These are phyloP conservation scores for Dipteronia dyeriana DNA, from an alignment of 345 rosid species.

Conservation along the genomic window DNA sequence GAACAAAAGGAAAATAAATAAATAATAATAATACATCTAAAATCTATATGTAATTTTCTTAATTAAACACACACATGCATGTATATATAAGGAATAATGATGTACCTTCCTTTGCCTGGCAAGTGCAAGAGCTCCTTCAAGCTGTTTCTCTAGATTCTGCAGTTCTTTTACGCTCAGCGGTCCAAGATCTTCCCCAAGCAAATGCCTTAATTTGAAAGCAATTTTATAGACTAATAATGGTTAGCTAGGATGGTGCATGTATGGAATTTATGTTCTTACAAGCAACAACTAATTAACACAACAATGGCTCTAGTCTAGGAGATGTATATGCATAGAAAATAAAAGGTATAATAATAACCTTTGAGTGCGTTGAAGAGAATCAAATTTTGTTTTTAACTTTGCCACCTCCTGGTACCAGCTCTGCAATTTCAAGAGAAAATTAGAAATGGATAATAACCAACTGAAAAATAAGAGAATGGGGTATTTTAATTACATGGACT, in stretches of 20 bases:
- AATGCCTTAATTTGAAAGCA: conserved; percentile 47
- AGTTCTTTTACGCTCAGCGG: conserved; percentile 72
- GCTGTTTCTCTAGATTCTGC: conserved; percentile 76
- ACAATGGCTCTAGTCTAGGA: background rate
- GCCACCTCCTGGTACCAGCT: conserved; percentile 78
- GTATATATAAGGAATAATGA: background rate
- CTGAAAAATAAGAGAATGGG: no score
- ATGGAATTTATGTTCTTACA: background rate
- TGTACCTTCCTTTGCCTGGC: conserved; percentile 81
- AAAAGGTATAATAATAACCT: conserved; percentile 44
- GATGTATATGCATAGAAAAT: background rate
- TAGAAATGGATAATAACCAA: background rate
- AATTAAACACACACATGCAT: background rate
- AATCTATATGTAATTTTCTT: no score
- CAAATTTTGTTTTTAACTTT: conserved; percentile 74
- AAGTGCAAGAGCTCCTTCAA: conserved; percentile 69
- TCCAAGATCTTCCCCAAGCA: conserved; percentile 92
- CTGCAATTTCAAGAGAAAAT: conserved; percentile 34
- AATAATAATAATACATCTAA: no score
- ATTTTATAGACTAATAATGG: background rate
- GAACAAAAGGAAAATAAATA: background rate
- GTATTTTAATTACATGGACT: no score
- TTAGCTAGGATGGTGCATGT: no score
- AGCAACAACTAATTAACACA: background rate
- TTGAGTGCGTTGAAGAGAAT: conserved; percentile 79